Conservation (phyloP, 352 stramenopile genomes). For the Pilasporangium apinafurcum region DNA sequence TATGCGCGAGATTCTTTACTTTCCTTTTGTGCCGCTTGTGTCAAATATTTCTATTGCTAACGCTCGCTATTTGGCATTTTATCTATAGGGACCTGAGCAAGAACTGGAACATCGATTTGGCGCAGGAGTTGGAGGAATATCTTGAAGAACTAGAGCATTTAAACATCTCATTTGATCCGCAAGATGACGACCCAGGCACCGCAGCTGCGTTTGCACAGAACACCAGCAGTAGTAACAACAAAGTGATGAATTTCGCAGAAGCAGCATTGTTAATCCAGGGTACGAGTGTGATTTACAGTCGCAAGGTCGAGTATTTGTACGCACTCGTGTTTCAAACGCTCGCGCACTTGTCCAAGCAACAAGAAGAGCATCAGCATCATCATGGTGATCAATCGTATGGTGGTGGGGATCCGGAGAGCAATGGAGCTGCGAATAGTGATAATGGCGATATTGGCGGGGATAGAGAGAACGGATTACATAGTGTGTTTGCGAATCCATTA, state of each 20-base stretch:
- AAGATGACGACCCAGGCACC: slow-evolving; percentile 11
- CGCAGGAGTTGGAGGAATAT: slow-evolving; percentile 86
- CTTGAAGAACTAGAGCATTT: slow-evolving; percentile 81
- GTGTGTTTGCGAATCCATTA: slow-evolving; percentile 52
- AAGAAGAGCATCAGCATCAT: slow-evolving; percentile 27
- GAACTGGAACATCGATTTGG: slow-evolving; percentile 91
- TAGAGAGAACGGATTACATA: slow-evolving; percentile 11
- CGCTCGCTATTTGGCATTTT: not conserved
- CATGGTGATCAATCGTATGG: slow-evolving; percentile 22
- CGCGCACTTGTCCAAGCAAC: slow-evolving; percentile 65
- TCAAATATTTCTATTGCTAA: not conserved
- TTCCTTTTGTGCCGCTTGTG: not conserved
- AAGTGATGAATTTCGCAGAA: slow-evolving; percentile 89
- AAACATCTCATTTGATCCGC: slow-evolving; percentile 57
- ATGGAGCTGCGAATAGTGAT: slow-evolving; percentile 10
- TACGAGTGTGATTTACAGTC: slow-evolving; percentile 91
- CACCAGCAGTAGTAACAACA: slow-evolving; percentile 28
- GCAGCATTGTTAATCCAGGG: slow-evolving; percentile 92
- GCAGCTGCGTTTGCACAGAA: slow-evolving; percentile 2
- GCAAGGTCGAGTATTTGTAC: slow-evolving; percentile 95
- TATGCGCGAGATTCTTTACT: not conserved
- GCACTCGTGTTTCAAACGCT: slow-evolving; percentile 89
- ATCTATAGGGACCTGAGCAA: slow-evolving; percentile 76
- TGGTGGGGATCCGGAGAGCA: slow-evolving; percentile 12
- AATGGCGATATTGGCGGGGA: slow-evolving; percentile 15